Conservation (phyloP, 306 rosid species). For the Vigna nakashimae region DNA sequence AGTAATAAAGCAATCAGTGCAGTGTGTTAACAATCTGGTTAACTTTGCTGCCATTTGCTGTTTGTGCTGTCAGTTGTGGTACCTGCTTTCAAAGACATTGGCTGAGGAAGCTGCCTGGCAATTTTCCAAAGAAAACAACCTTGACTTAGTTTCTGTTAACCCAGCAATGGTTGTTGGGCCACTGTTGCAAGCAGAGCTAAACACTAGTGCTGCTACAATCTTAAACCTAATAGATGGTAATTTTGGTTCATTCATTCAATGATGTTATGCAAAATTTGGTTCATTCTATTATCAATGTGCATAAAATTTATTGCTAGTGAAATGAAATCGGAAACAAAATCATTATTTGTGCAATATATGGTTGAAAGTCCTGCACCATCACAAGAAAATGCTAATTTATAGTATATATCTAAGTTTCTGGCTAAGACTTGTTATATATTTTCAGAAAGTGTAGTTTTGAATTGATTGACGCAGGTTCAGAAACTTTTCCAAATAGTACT, state of each 20-base stretch:
- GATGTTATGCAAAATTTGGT: background rate
- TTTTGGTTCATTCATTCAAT: background rate
- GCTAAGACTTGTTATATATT: too few relatives aligned
- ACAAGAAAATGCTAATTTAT: too few relatives aligned
- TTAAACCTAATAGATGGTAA: slow-evolving; percentile 64
- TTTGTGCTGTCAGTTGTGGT: slow-evolving; percentile 57
- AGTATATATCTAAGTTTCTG: too few relatives aligned
- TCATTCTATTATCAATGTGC: too few relatives aligned
- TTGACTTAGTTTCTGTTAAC: slow-evolving; percentile 69
- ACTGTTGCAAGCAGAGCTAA: slow-evolving; percentile 68
- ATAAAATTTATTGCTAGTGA: background rate
- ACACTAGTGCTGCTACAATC: slow-evolving; percentile 54
- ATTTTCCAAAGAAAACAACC: slow-evolving; percentile 63
- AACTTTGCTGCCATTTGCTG: background rate
- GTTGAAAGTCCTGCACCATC: too few relatives aligned
- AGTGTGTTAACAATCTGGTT: background rate
- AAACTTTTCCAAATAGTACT: slow-evolving; percentile 53
- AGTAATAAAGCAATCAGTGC: background rate
- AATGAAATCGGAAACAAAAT: background rate
- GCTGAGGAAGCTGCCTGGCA: slow-evolving; percentile 83
- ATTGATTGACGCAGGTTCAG: slow-evolving; percentile 60
- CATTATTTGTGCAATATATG: background rate
- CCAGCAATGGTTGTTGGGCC: slow-evolving; percentile 75
- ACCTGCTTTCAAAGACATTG: slow-evolving; percentile 67
- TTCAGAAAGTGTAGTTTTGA: background rate